Conservation (phyloP, 192 early-diverging fungal genomes). For the Radiomyces spectabilis region DNA sequence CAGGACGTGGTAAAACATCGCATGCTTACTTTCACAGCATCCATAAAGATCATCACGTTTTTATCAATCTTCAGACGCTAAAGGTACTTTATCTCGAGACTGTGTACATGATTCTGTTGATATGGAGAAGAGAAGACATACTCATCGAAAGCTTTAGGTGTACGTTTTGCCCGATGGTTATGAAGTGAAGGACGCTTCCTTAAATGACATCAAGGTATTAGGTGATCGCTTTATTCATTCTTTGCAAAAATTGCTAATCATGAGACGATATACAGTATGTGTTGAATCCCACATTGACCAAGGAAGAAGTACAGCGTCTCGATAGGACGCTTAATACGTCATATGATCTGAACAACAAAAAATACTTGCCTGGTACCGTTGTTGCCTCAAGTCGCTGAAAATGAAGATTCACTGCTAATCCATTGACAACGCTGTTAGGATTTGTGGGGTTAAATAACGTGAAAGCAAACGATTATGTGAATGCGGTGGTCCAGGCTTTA, state of each 20-base stretch:
- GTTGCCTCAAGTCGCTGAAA: too few relatives aligned
- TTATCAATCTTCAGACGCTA: slow-evolving; percentile 82
- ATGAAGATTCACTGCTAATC: too few relatives aligned
- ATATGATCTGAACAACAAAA: slow-evolving; percentile 79
- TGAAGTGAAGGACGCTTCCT: slow-evolving; percentile 76
- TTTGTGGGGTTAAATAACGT: slow-evolving; percentile 93
- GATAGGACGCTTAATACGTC: slow-evolving; percentile 54
- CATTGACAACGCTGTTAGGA: too few relatives aligned
- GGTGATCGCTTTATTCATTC: too few relatives aligned
- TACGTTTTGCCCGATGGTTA: slow-evolving; percentile 94
- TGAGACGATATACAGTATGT: slow-evolving; percentile 53
- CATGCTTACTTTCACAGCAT: slow-evolving; percentile 96
- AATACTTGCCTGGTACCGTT: slow-evolving; percentile 72
- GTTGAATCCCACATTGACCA: slow-evolving; percentile 73
- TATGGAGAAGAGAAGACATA: too few relatives aligned
- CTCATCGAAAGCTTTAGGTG: too few relatives aligned
- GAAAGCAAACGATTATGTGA: slow-evolving; percentile 93
- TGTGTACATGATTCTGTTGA: too few relatives aligned
- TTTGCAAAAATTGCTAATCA: not conserved
- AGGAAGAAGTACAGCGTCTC: slow-evolving; percentile 53
- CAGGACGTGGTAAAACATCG: slow-evolving; percentile 79
- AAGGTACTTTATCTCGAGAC: slow-evolving; percentile 32
- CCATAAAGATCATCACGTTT: slow-evolving; percentile 93
- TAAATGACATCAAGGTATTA: slow-evolving; percentile 93
- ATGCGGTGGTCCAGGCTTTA: slow-evolving; percentile 83